Evolutionary conservation across 2,329 filamentous ascomycete species (phyloP).

Genomic region (Alternaria tenuissima): DNA sequence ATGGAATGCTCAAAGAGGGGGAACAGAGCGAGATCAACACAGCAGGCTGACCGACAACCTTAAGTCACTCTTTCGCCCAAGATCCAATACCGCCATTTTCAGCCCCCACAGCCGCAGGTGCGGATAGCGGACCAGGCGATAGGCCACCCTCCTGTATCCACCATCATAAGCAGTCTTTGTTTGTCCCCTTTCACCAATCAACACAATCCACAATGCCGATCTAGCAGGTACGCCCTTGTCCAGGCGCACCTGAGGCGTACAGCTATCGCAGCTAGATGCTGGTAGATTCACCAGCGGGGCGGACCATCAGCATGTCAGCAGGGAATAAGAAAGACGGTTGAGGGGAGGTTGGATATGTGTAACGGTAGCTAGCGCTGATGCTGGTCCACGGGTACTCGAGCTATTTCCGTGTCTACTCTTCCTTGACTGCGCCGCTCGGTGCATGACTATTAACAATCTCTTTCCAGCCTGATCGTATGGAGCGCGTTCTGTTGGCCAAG

Average conservation of each 20-base stretch:
- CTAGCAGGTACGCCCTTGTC: slow-evolving; percentile 9
- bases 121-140: slow-evolving; percentile 4
- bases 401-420: slow-evolving; percentile 6
- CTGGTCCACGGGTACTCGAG: not conserved
- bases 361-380: slow-evolving; percentile 4
- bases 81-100: slow-evolving; percentile 6
- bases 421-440: not conserved
- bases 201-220: not conserved
- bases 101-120: slow-evolving; percentile 14
- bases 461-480: not conserved
- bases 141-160: slow-evolving; percentile 9
- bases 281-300: slow-evolving; percentile 4
- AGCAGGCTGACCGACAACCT: slow-evolving; percentile 7
- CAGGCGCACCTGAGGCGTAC: slow-evolving; percentile 8
- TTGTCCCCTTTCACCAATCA: slow-evolving; percentile 11
- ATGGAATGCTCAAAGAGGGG: not conserved
- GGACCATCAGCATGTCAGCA: slow-evolving; percentile 10
- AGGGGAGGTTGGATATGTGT: slow-evolving; percentile 3
- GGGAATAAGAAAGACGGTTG: not conserved
- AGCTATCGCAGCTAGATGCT: slow-evolving; percentile 7
- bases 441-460: not conserved
- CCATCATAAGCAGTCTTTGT: slow-evolving; percentile 7
- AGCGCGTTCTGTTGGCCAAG: not conserved
- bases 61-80: slow-evolving; percentile 8
- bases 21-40: slow-evolving; percentile 1